Conservation (phyloP, 345 rosid genomes). For the Syzygium grande region DNA sequence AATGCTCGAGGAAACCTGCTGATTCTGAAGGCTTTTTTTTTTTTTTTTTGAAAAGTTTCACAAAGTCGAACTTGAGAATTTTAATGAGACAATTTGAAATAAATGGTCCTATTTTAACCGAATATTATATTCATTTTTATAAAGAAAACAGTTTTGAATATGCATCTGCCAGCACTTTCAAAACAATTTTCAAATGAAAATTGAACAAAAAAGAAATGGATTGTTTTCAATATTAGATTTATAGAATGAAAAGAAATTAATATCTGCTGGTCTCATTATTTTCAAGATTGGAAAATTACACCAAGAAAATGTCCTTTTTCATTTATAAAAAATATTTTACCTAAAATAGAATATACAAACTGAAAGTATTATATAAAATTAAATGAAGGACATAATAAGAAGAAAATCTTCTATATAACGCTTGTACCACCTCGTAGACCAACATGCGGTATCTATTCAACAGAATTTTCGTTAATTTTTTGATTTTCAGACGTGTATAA, state of each 20-base stretch:
- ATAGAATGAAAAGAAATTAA: neutral
- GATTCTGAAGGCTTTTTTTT: too few species aligned
- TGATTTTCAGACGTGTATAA: neutral
- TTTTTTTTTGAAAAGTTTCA: too few species aligned
- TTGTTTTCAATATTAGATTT: neutral
- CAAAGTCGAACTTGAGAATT: neutral
- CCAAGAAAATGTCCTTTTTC: neutral
- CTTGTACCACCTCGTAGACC: neutral
- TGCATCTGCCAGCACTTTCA: neutral
- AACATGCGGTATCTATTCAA: neutral
- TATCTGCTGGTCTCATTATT: neutral
- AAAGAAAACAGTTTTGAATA: neutral
- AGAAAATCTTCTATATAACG: neutral
- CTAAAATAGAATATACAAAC: neutral
- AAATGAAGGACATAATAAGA: neutral
- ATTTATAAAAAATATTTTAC: neutral
- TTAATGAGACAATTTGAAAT: neutral
- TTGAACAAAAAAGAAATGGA: neutral
- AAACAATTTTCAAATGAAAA: neutral
- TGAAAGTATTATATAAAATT: neutral
- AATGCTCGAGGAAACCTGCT: too few species aligned
- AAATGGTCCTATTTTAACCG: neutral
- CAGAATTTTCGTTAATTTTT: neutral
- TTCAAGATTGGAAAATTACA: neutral
- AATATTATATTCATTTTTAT: neutral